Percentiles rank a stretch among this genome's conserved stretches.
Evolutionary conservation across 805 yeast species (phyloP).

Genomic region (Candida coquimbonensis): DNA sequence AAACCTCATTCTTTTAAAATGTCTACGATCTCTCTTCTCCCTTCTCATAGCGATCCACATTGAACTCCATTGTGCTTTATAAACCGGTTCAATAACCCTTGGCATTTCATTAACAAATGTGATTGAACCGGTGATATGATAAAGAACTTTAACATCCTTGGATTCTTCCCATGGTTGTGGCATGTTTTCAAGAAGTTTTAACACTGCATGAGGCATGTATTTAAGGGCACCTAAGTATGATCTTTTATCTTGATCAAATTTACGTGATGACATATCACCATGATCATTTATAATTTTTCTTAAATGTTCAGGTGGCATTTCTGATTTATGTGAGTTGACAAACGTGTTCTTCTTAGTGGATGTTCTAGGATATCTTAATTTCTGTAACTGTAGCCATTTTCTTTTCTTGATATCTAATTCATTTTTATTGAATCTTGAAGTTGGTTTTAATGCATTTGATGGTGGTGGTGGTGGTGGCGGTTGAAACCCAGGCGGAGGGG

Average conservation of each 20-base stretch:
- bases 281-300: conserved; percentile 78
- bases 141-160: conserved; percentile 80
- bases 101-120: conserved; percentile 93
- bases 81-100: conserved; percentile 85
- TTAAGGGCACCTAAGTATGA: conserved; percentile 87
- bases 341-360: conserved; percentile 32
- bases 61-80: conserved; percentile 92
- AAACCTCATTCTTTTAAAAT: conserved; percentile 85
- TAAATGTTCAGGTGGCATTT: conserved; percentile 91
- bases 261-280: conserved; percentile 75
- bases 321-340: conserved; percentile 57
- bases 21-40: conserved; percentile 85
- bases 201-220: conserved; percentile 91
- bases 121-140: conserved; percentile 89
- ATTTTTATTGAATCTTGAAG: conserved; percentile 12
- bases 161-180: conserved; percentile 97
- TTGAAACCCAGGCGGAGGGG: conserved; percentile 23
- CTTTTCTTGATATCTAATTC: conserved; percentile 39
- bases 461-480: conserved; percentile 30
- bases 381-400: conserved; percentile 61
- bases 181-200: conserved; percentile 88
- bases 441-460: conserved; percentile 15
- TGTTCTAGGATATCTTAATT: conserved; percentile 40
- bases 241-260: conserved; percentile 76
- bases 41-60: conserved; percentile 90